Evolutionary conservation across 2,329 filamentous ascomycete species (phyloP).

Genomic region (Exutisphaerella laricina): DNA sequence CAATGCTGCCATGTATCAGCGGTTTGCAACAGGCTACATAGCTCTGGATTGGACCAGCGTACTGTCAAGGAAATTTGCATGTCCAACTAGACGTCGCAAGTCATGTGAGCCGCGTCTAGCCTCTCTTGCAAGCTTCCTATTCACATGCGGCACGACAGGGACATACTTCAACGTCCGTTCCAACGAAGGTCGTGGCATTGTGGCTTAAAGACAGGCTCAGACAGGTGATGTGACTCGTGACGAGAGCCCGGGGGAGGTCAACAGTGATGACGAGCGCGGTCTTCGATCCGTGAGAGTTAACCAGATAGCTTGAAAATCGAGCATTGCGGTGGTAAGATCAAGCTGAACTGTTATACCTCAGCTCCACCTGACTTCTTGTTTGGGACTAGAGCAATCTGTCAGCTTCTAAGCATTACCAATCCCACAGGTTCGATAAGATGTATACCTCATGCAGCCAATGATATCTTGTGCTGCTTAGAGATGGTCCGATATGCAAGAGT

Average conservation of each 20-base stretch:
- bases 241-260: too few relatives aligned
- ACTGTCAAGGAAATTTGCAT: conserved; percentile 3
- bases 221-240: not conserved
- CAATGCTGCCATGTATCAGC: not conserved
- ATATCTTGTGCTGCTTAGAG: too few relatives aligned
- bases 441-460: too few relatives aligned
- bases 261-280: too few relatives aligned
- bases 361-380: not conserved
- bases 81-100: not conserved
- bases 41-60: not conserved
- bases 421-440: too few relatives aligned
- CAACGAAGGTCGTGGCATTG: not conserved
- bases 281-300: not conserved
- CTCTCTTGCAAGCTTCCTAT: not conserved
- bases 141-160: not conserved
- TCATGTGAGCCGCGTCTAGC: not conserved
- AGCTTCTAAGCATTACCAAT: not conserved
- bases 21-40: too few relatives aligned
- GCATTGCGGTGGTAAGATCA: not conserved
- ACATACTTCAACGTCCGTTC: not conserved
- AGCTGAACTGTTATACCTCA: not conserved
- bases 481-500: too few relatives aligned
- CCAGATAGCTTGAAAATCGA: not conserved
- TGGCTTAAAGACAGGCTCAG: not conserved
- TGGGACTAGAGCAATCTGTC: too few relatives aligned